A percentile compares a stretch with the other conserved stretches of the same genome.
Evolutionary conservation across 2,329 filamentous ascomycete species (phyloP).

Genomic region (Rhinocladiella similis): DNA sequence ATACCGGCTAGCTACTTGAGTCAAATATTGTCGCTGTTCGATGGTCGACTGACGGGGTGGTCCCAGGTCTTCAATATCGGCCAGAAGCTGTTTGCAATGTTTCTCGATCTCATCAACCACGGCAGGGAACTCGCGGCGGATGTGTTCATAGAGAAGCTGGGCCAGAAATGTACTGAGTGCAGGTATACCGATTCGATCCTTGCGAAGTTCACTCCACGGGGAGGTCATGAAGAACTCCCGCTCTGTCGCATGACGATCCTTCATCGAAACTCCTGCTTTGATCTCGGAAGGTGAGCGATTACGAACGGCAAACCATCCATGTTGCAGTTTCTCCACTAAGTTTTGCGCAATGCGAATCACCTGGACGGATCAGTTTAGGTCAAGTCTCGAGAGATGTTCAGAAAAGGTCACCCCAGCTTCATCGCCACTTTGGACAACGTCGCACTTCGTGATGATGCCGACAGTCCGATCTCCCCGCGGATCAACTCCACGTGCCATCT

Average conservation of each 20-base stretch:
- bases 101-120: conserved; percentile 42
- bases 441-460: conserved; percentile 52
- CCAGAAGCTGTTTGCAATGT: conserved; percentile 32
- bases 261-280: conserved; percentile 21
- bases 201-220: conserved; percentile 40
- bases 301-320: conserved; percentile 33
- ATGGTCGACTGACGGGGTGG: conserved; percentile 34
- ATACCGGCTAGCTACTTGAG: conserved; percentile 41
- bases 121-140: conserved; percentile 46
- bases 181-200: conserved; percentile 43
- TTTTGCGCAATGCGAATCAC: conserved; percentile 9
- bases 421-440: conserved; percentile 36
- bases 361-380: neutral
- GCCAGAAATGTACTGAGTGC: conserved; percentile 34
- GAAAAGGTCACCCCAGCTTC: conserved; percentile 28
- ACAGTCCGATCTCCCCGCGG: conserved; percentile 40
- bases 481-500: conserved; percentile 38
- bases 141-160: conserved; percentile 44
- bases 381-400: neutral
- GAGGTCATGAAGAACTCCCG: conserved; percentile 35
- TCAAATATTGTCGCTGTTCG: conserved; percentile 40
- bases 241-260: conserved; percentile 35
- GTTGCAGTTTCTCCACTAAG: conserved; percentile 24
- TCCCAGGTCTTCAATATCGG: conserved; percentile 36
- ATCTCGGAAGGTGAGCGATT: conserved; percentile 32